phyloP scores from a whole-genome alignment of 2,329 filamentous ascomycete species.

The Trichoderma breve region DNA sequence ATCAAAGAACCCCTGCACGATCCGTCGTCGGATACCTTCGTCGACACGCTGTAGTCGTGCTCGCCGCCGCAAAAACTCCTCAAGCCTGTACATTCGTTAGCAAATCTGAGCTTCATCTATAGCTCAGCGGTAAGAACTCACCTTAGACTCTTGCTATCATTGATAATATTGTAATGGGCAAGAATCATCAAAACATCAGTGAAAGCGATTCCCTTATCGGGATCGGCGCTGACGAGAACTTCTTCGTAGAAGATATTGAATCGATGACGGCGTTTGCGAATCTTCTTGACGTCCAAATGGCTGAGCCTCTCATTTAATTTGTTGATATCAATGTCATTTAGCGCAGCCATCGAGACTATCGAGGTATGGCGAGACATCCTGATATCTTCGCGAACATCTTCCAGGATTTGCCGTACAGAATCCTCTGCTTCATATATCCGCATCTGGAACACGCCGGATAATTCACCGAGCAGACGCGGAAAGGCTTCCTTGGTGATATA shows the following conservation, averaged over 20 bases:
- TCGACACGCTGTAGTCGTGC: conserved; percentile 90
- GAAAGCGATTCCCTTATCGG: conserved; percentile 85
- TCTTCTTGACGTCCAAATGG: conserved; percentile 70
- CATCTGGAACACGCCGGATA: conserved; percentile 96
- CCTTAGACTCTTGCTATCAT: conserved; percentile 91
- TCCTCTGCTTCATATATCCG: conserved; percentile 91
- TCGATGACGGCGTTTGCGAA: conserved; percentile 70
- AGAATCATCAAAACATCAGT: conserved; percentile 91
- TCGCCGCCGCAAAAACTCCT: conserved; percentile 89
- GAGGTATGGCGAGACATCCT: conserved; percentile 55
- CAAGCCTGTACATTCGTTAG: conserved; percentile 55
- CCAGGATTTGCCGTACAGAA: conserved; percentile 81
- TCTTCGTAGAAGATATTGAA: conserved; percentile 98
- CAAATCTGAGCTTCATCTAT: not conserved
- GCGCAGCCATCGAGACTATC: conserved; percentile 49
- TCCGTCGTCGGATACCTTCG: conserved; percentile 85
- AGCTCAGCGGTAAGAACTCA: conserved; percentile 38
- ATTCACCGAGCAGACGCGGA: conserved; percentile 81
- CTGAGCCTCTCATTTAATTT: conserved; percentile 72
- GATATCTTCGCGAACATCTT: conserved; percentile 67
- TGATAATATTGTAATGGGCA: conserved; percentile 98
- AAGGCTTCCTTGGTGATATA: conserved; percentile 90
- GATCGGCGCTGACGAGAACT: conserved; percentile 88
- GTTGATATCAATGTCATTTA: conserved; percentile 65
- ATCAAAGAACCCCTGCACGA: conserved; percentile 93